A percentile compares a stretch with the other conserved stretches of the same genome.
phyloP scores from a whole-genome alignment of 164 flowering plant genomes.

The Echeveria elegans region DNA sequence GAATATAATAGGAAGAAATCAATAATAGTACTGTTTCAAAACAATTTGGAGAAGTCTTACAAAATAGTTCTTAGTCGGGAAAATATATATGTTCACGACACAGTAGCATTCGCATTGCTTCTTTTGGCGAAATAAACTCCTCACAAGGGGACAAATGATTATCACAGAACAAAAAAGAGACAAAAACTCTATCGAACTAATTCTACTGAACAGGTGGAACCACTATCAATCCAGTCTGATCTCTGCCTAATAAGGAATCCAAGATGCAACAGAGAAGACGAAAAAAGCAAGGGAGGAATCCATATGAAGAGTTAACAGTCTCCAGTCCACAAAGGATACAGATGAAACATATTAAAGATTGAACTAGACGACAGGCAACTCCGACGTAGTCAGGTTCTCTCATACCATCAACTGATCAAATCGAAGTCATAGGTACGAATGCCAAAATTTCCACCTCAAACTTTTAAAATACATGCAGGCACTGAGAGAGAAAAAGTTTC shows the following conservation, averaged over 20 bases:
- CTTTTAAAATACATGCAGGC: neutral
- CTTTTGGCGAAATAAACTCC: too few species aligned
- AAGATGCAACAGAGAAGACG: neutral
- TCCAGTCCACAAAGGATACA: neutral
- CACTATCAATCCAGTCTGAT: neutral
- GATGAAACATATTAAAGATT: neutral
- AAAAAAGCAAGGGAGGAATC: neutral
- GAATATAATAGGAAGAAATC: conserved; percentile 6
- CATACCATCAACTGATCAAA: neutral
- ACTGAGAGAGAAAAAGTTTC: neutral
- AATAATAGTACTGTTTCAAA: neutral
- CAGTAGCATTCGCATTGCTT: neutral
- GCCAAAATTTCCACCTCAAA: neutral
- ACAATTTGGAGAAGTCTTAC: neutral
- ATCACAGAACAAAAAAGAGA: neutral
- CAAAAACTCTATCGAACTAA: neutral
- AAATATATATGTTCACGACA: neutral
- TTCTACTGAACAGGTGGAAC: neutral
- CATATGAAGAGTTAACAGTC: neutral
- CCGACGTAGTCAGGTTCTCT: neutral
- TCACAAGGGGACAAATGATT: neutral
- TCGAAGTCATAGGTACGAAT: neutral
- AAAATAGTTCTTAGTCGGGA: neutral
- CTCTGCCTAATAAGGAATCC: neutral
- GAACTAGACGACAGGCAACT: neutral